Evolutionary conservation across 768 basidiomycete species (phyloP).

Genomic region (Myochromella boudieri): DNA sequence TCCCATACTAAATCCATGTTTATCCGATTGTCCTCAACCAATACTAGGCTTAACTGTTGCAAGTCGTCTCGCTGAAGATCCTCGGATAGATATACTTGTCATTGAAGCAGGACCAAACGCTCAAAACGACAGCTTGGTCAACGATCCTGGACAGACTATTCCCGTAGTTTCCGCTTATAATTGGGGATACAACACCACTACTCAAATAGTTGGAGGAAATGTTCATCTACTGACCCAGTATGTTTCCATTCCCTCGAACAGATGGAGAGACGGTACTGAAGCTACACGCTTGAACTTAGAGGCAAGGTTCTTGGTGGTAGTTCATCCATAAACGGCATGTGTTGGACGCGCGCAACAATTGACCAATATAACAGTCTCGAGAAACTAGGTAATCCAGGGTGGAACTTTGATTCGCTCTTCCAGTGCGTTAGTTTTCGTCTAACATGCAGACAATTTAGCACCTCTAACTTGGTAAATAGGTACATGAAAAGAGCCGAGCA

Average conservation of each 20-base stretch:
- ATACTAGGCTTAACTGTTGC: constrained; percentile 12
- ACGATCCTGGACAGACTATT: constrained; percentile 13
- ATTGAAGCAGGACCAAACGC: constrained; percentile 18
- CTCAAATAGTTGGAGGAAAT: constrained; percentile 10
- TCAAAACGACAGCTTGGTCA: constrained; percentile 10
- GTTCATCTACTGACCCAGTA: constrained; percentile 10
- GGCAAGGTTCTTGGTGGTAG: constrained; percentile 20
- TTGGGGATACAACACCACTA: constrained; percentile 16
- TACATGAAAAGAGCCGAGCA: constrained; percentile 15
- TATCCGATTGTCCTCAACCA: not conserved
- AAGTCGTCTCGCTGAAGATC: constrained; percentile 15
- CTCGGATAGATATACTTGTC: constrained; percentile 4
- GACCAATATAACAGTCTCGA: constrained; percentile 18
- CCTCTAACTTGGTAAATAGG: not conserved
- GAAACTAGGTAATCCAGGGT: constrained; percentile 19
- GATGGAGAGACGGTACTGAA: not conserved
- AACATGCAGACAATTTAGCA: not conserved
- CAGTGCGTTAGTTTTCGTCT: not conserved
- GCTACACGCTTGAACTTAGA: not conserved
- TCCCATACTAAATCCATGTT: too few relatives aligned
- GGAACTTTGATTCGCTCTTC: constrained; percentile 16
- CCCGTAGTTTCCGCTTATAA: not conserved
- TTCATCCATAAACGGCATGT: constrained; percentile 21
- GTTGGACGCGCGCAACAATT: constrained; percentile 20
- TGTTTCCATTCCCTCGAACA: not conserved